phyloP scores from a whole-genome alignment of 2,329 filamentous ascomycete species.

The Graphilbum fragrans region DNA sequence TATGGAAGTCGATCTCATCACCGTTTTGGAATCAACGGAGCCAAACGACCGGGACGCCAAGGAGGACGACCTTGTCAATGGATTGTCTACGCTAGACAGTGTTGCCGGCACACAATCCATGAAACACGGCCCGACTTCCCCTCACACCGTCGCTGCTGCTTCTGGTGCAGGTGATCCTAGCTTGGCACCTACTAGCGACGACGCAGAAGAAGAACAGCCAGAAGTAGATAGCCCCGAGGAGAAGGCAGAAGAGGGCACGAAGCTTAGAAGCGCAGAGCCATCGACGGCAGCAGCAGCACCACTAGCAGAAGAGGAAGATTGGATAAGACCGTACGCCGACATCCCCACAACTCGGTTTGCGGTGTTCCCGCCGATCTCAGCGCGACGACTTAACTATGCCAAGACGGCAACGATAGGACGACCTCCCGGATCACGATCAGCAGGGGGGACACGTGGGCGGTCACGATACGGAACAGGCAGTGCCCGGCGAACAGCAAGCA shows the following conservation, averaged over 20 bases:
- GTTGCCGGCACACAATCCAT: too few relatives aligned
- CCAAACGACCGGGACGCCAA: slow-evolving; percentile 7
- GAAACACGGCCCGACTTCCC: not conserved
- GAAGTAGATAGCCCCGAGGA: not conserved
- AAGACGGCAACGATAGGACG: slow-evolving; percentile 29
- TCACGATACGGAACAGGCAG: slow-evolving; percentile 22
- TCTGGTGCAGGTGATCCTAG: not conserved
- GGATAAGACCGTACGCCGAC: slow-evolving; percentile 34
- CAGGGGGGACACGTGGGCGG: slow-evolving; percentile 23
- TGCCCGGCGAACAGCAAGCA: slow-evolving; percentile 17
- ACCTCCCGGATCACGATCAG: slow-evolving; percentile 22
- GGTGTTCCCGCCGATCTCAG: slow-evolving; percentile 57
- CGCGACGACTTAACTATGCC: slow-evolving; percentile 34
- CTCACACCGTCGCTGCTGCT: not conserved
- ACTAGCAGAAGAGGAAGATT: slow-evolving; percentile 19
- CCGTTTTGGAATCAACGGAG: slow-evolving; percentile 11
- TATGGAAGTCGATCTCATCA: slow-evolving; percentile 8
- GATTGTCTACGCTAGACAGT: too few relatives aligned
- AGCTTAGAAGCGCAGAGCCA: not conserved
- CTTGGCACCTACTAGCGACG: not conserved
- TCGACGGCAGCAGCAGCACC: slow-evolving; percentile 15
- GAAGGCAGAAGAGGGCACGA: slow-evolving; percentile 1
- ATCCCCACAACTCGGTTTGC: slow-evolving; percentile 66
- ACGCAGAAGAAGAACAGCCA: not conserved
- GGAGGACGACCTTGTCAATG: not conserved